Evolutionary conservation across 1,284 basidiomycete species (phyloP).

Genomic region (Ganoderma resinaceum): DNA sequence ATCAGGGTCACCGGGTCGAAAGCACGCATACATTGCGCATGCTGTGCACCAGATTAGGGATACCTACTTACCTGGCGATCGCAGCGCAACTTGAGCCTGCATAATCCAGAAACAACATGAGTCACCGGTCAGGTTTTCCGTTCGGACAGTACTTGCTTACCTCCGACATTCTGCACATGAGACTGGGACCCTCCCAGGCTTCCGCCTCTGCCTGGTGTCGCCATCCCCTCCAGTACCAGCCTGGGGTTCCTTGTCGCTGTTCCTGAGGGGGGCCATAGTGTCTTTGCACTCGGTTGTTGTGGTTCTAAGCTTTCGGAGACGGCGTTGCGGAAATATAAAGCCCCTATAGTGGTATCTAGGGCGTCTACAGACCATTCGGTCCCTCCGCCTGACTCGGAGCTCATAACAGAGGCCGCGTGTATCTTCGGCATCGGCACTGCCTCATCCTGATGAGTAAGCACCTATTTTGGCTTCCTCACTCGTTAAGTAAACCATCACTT

Average conservation of each 20-base stretch:
- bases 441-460: not conserved
- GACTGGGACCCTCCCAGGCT: conserved; percentile 61
- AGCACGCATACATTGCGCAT: not conserved
- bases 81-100: conserved; percentile 73
- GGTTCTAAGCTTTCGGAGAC: not conserved
- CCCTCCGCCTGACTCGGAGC: not conserved
- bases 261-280: conserved; percentile 28
- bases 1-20: not conserved
- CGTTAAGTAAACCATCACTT: not conserved
- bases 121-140: conserved; percentile 9
- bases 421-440: not conserved
- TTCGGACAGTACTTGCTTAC: conserved; percentile 40
- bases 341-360: not conserved
- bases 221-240: conserved; percentile 4
- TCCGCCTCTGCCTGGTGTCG: conserved; percentile 42
- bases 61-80: conserved; percentile 61
- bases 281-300: not conserved
- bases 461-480: not conserved
- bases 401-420: not conserved
- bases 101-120: not conserved
- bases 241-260: conserved; percentile 27
- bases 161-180: conserved; percentile 77
- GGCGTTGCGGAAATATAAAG: not conserved
- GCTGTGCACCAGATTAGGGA: not conserved
- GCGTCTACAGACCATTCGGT: not conserved